Base-by-base conservation (phyloP, 495 filamentous ascomycete genomes). In the Annulohypoxylon maeteangense region DNA sequence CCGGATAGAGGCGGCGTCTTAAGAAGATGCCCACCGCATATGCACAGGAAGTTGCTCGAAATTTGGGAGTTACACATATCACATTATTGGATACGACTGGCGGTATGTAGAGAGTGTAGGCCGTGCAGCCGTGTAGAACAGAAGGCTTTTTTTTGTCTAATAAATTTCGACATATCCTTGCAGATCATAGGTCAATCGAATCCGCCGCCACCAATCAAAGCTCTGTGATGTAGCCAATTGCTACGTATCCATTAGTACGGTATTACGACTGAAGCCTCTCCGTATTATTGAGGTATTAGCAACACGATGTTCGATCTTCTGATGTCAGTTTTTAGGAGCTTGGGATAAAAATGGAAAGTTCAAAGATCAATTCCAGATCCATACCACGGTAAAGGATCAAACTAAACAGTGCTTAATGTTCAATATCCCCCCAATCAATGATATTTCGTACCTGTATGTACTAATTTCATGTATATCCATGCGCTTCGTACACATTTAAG, bases 31-130 rank as follows among this genome's bases (percentile, higher is more conserved):
- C 45, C 45, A 48, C 45, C 45, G 45, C 45, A 48, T 48, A 48
- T 48, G 45, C 45, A 48, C 7, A 20, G 22, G 18, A 48, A 3
- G 47, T 51, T 27, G 47, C 47, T 51, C 47, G 47, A 51, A 29
- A 38, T 65, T 65, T 51, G 7, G 44, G 34, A 44, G 36, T 23
- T 54, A 54, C 18, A 44, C 36, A 36, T 55, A 54, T 62, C 32
- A 42, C 48, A 38, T 64, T 64, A 50, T 53, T 64, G 48, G n/a
- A 32, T 18, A 40, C 34, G 48, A 64, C 23, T 64, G 48, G 61
- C 61, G 61, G 61, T 64, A 54, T 54, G 48, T 54, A 54, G 4
- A 40, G 8, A 4, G 16, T 27, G 25, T 51, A 29, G 38, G n/a
- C 38, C 20, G 22, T 14, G 47, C 4, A 38, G 16, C 40, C 22